Evolutionary conservation across 2,329 filamentous ascomycete species (phyloP).

Genomic region (Fusarium sp.): DNA sequence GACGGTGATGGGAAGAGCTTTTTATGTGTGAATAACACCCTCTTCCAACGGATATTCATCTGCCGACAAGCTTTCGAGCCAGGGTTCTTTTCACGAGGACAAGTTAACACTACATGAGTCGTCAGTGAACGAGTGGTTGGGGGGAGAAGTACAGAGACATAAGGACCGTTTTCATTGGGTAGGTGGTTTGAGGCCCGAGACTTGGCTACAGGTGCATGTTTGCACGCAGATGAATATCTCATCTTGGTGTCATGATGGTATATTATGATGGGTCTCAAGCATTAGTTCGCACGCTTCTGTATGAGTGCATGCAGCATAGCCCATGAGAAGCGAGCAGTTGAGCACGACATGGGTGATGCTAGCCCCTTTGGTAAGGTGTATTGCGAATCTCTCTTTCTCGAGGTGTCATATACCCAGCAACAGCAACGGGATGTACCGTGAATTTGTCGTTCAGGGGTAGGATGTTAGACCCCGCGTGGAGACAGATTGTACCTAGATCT

Average conservation of each 20-base stretch:
- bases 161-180: background rate
- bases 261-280: background rate
- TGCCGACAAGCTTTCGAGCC: slow-evolving; percentile 12
- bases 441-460: background rate
- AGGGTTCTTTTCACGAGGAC: slow-evolving; percentile 6
- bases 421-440: background rate
- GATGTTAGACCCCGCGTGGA: slow-evolving; percentile 17
- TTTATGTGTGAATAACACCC: slow-evolving; percentile 14
- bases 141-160: slow-evolving; percentile 5
- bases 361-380: slow-evolving; percentile 5
- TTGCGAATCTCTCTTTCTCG: slow-evolving; percentile 13
- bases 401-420: slow-evolving; percentile 32
- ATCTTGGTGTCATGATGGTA: slow-evolving; percentile 30
- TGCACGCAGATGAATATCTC: background rate
- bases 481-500: slow-evolving; percentile 30
- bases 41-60: background rate
- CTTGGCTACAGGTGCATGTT: background rate
- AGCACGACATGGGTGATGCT: slow-evolving; percentile 8
- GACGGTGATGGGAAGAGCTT: slow-evolving; percentile 12
- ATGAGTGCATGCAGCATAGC: background rate
- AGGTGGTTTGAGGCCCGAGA: background rate
- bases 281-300: background rate
- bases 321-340: background rate
- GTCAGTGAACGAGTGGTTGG: background rate
- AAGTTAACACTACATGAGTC: background rate